Evolutionary conservation across 2,329 filamentous ascomycete species (phyloP).

Genomic region (Acrodontium crateriforme): DNA sequence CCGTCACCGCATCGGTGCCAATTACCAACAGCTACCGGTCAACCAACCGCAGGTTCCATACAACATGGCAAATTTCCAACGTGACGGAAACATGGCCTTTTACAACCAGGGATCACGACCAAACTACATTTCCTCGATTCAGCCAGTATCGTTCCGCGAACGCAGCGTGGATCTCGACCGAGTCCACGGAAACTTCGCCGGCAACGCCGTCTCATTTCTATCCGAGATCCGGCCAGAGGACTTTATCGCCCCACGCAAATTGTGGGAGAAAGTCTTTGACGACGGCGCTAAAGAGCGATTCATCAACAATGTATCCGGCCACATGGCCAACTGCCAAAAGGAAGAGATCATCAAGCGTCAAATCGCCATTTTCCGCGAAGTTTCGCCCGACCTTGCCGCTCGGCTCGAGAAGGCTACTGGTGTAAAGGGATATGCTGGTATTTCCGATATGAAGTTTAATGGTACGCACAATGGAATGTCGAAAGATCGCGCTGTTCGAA

Average conservation of each 20-base stretch:
- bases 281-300: slow-evolving; percentile 44
- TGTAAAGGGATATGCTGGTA: slow-evolving; percentile 46
- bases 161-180: slow-evolving; percentile 35
- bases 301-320: slow-evolving; percentile 45
- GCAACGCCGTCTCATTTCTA: slow-evolving; percentile 36
- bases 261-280: slow-evolving; percentile 51
- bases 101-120: slow-evolving; percentile 49
- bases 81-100: slow-evolving; percentile 58
- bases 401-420: slow-evolving; percentile 50
- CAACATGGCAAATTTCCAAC: slow-evolving; percentile 50
- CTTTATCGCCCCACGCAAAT: slow-evolving; percentile 40
- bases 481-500: slow-evolving; percentile 30
- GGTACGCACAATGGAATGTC: slow-evolving; percentile 49
- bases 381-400: slow-evolving; percentile 42
- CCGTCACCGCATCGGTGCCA: slow-evolving; percentile 42
- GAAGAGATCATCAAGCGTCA: slow-evolving; percentile 50
- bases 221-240: slow-evolving; percentile 40
- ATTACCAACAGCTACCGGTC: slow-evolving; percentile 46
- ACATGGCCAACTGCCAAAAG: slow-evolving; percentile 45
- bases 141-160: slow-evolving; percentile 36
- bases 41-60: slow-evolving; percentile 42
- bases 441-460: slow-evolving; percentile 42
- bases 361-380: slow-evolving; percentile 52
- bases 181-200: slow-evolving; percentile 36
- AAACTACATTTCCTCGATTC: slow-evolving; percentile 41